Evolutionary conservation across 2,329 filamentous ascomycete species (phyloP), one percentile per base, ranked within the genome.

Genomic region (Colletotrichum godetiae): DNA sequence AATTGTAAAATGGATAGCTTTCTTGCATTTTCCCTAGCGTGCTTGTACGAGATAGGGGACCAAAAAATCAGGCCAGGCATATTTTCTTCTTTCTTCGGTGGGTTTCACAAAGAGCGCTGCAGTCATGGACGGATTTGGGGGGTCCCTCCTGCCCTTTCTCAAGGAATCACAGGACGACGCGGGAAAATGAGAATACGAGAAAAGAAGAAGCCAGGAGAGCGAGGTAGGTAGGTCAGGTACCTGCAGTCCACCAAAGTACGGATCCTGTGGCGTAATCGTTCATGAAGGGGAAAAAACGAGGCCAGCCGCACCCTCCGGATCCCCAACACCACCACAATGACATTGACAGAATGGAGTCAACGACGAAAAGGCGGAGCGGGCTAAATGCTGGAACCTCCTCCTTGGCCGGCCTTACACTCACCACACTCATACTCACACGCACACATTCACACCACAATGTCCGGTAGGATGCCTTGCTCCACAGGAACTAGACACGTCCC

Each of bases 141-240:
- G 33, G 22, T 53, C 42, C 42, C 42, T 19, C 42, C 42, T 13
- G 37, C 37, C 37, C 37, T 13, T 42, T n/a, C 42, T 49, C 19
- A 0, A 19, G 42, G 42, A 49, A 49, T 49, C 42, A 49, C 42
- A 19, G 42, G 15, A 49, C 42, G 7, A 27, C 15, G 42, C 15
- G 42, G 42, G 10, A 49, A 49, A 49, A 11, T 49, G 42, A 49
- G 19, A 49, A 73, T 70, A 70, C 66, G 70, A 73, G 70, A 33
- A 24, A 27, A 35, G 60, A 10, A 31, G 33, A 57, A 46, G 59
- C 64, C 55, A 60, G 56, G 70, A 65, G 55, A 63, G 22, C n/a
- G 35, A 22, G 60, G 4, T 29, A 13, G 8, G 15, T 1, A 63
- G 24, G 46, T 10, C 52, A 53, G 46, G 61, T 22, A 37, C 29